phyloP scores from a whole-genome alignment of 1,284 basidiomycete genomes.

The Sparassis latifolia region DNA sequence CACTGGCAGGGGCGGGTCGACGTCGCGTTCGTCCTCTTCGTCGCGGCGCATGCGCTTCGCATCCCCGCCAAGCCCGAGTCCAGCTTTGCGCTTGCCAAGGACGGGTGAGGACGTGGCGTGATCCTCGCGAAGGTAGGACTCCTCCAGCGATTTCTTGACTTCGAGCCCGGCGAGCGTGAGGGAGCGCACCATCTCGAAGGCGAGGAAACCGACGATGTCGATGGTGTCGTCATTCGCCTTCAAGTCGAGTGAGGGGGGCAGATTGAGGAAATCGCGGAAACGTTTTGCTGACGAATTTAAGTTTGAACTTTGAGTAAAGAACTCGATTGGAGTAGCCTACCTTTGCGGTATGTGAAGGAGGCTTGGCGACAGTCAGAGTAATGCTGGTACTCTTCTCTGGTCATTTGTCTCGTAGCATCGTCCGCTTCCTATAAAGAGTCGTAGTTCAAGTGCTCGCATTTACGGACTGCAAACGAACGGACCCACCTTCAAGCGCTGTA shows the following conservation, averaged over 20 bases:
- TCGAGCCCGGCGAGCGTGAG: constrained; percentile 83
- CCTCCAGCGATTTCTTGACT: constrained; percentile 75
- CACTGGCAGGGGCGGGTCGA: constrained; percentile 52
- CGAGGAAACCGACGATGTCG: constrained; percentile 94
- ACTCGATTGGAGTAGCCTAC: constrained; percentile 32
- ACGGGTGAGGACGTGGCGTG: constrained; percentile 48
- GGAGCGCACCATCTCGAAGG: constrained; percentile 95
- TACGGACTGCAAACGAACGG: not conserved
- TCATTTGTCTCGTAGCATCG: constrained; percentile 94
- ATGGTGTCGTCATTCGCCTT: constrained; percentile 93
- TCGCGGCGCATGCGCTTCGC: constrained; percentile 59
- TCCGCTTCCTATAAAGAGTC: constrained; percentile 70
- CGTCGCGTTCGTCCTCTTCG: constrained; percentile 50
- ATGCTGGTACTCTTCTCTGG: constrained; percentile 93
- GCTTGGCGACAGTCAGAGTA: constrained; percentile 97
- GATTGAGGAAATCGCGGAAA: constrained; percentile 92
- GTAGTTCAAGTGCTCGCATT: not conserved
- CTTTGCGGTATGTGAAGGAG: constrained; percentile 94
- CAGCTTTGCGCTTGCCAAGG: constrained; percentile 64
- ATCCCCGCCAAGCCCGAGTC: constrained; percentile 31
- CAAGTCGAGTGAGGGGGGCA: constrained; percentile 84
- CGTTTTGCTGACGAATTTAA: constrained; percentile 62
- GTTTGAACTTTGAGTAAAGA: too few relatives aligned
- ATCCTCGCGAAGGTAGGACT: constrained; percentile 61
- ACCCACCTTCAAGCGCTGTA: constrained; percentile 74